phyloP scores from a whole-genome alignment of 257 asterid genomes.

The Solanum chiquidenum region DNA sequence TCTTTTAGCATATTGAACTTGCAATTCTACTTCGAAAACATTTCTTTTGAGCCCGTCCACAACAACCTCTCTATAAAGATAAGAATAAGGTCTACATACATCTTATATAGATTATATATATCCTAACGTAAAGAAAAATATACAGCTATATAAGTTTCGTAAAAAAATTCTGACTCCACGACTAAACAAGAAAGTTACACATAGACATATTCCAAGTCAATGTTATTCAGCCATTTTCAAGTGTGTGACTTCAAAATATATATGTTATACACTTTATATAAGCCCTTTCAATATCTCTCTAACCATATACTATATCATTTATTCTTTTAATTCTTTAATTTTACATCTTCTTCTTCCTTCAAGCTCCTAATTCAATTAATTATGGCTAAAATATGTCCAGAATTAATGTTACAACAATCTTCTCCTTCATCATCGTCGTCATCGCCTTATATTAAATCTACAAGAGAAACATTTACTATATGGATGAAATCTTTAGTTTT shows the following conservation, averaged over 20 bases:
- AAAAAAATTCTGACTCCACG: not conserved
- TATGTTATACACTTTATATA: not conserved
- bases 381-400: constrained; percentile 63
- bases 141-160: not conserved
- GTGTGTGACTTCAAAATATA: not conserved
- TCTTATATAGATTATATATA: not conserved
- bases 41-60: not conserved
- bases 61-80: not conserved
- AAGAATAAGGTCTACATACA: not conserved
- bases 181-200: not conserved
- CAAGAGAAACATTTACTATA: constrained; percentile 42
- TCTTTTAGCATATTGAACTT: not conserved
- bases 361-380: not conserved
- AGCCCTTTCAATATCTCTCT: not conserved
- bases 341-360: not conserved
- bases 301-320: not conserved
- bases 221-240: not conserved
- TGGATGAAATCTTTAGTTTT: constrained; percentile 85
- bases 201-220: not conserved
- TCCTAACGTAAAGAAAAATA: not conserved
- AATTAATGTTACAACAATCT: not conserved
- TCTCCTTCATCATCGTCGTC: not conserved
- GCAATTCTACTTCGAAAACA: not conserved
- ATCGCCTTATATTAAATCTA: constrained; percentile 5
- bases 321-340: not conserved